A percentile compares a stretch with the other conserved stretches of the same genome.
Evolutionary conservation across 108 stramenopile species (phyloP).

Genomic region (Discostella pseudostelligera): DNA sequence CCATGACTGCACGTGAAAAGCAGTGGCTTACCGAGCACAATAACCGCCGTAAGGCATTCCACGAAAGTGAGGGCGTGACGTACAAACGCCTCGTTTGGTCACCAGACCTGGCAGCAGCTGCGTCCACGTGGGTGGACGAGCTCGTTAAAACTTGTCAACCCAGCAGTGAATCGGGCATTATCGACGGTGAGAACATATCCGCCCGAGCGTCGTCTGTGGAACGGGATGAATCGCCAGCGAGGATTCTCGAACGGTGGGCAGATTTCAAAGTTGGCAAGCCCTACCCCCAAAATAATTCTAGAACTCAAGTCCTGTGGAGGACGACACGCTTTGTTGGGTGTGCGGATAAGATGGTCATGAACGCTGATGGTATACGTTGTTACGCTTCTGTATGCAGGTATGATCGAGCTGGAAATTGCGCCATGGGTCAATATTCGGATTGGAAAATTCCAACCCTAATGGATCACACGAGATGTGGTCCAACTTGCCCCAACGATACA

Average conservation of each 20-base stretch:
- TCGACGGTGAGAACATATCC: constrained; percentile 34
- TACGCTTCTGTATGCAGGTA: constrained; percentile 43
- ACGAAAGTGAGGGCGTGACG: constrained; percentile 5
- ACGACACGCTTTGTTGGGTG: constrained; percentile 44
- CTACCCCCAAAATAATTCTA: constrained; percentile 30
- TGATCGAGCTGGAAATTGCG: constrained; percentile 46
- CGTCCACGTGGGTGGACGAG: constrained; percentile 15
- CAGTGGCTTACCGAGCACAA: constrained; percentile 35
- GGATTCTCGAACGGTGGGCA: constrained; percentile 25
- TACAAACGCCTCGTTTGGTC: constrained; percentile 33
- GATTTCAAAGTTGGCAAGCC: constrained; percentile 9
- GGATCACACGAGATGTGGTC: constrained; percentile 34
- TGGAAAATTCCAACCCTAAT: constrained; percentile 27
- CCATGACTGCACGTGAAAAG: constrained; percentile 6
- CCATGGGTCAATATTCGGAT: constrained; percentile 21
- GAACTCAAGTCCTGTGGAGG: constrained; percentile 38
- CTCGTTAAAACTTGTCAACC: constrained; percentile 14
- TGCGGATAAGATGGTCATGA: constrained; percentile 3
- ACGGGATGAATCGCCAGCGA: constrained; percentile 18
- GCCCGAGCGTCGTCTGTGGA: constrained; percentile 1
- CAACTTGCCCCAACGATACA: constrained; percentile 31
- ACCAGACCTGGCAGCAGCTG: constrained; percentile 4
- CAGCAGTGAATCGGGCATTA: constrained; percentile 8
- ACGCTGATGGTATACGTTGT: constrained; percentile 18
- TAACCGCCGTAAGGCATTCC: constrained; percentile 24